Conservation (phyloP, 768 basidiomycete genomes). For the Gymnopilus junonius region DNA sequence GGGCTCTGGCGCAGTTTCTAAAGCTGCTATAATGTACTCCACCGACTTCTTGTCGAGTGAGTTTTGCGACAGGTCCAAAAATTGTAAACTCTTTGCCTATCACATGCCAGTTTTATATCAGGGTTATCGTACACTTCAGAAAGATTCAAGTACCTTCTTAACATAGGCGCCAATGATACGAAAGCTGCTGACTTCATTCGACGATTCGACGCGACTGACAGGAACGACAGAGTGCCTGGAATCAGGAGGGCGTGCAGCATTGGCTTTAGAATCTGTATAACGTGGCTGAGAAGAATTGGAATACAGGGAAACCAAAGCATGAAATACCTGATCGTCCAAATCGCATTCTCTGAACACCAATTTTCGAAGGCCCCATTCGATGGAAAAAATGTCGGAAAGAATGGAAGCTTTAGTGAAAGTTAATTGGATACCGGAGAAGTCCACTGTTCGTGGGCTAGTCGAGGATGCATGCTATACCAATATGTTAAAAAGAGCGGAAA, state of each 20-base stretch:
- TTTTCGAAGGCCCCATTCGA: slow-evolving; percentile 93
- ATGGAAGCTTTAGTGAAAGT: slow-evolving; percentile 72
- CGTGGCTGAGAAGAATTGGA: not conserved
- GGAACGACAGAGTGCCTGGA: slow-evolving; percentile 74
- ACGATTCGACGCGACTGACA: slow-evolving; percentile 88
- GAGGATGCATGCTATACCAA: slow-evolving; percentile 50
- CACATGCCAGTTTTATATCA: slow-evolving; percentile 4
- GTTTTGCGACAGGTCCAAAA: slow-evolving; percentile 91
- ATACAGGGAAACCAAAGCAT: not conserved
- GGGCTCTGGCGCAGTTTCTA: slow-evolving; percentile 55
- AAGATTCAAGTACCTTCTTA: slow-evolving; percentile 53
- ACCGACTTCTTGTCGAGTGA: slow-evolving; percentile 81
- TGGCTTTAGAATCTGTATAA: slow-evolving; percentile 75
- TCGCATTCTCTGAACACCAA: slow-evolving; percentile 87
- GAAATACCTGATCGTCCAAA: slow-evolving; percentile 76
- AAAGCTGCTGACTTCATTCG: slow-evolving; percentile 77
- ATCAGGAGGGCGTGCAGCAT: slow-evolving; percentile 91
- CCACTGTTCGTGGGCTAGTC: slow-evolving; percentile 69
- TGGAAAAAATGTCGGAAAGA: slow-evolving; percentile 87
- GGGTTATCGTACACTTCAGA: not conserved
- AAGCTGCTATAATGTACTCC: slow-evolving; percentile 77
- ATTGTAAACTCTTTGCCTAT: slow-evolving; percentile 78
- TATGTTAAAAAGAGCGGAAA: not conserved
- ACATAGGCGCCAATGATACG: slow-evolving; percentile 80
- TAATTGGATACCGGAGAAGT: slow-evolving; percentile 81